Base-by-base conservation (phyloP, 1,139 yeast species). In the Pichia sp. region DNA sequence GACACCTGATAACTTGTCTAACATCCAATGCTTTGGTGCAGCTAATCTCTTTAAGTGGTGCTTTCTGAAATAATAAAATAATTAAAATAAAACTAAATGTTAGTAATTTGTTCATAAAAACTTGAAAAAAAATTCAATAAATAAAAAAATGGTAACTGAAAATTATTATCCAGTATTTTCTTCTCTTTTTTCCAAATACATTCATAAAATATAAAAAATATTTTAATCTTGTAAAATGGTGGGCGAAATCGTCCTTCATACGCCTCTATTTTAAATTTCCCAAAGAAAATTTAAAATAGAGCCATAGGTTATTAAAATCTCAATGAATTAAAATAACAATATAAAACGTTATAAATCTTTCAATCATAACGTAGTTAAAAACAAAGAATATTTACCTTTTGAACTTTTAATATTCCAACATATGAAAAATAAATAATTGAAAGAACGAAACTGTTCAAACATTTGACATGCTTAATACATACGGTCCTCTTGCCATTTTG, bases 11-110 rank as follows among this genome's bases (percentile, higher is more conserved):
- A 95, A 83, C 83, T 95, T 95, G 96, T 93, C 99, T 84, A 95
- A 87, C 96, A 95, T 88, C 99, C 99, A 95, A 87, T 95, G 99
- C 83, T 91, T 87, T 83, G 99, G 99, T 75, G 97, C 97, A 75
- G 96, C 96, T 77, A 89, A 84, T 82, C 96, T 87, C 86, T 89
- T 89, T 77, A 90, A 83, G 76, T 90, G 97, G 84, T 90, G 90
- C 91, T 89, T 89, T 81, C 64, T 61, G 49, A 53, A 53, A 11
- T 28, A 50, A 44, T 16, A 44, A 25, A 44, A 45, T 33, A 39
- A 33, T 29, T 14, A 30, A 38, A 47, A 39, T 19, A 45, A 27
- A 22, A 39, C 7, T 3, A 4, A 28, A 29, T 31, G 52, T 48
- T 52, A 52, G 52, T 53, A 38, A 30, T 41, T 11, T 11, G 3